Base-by-base conservation (phyloP, 2,329 filamentous ascomycete genomes). In the Fusarium chlamydosporum region DNA sequence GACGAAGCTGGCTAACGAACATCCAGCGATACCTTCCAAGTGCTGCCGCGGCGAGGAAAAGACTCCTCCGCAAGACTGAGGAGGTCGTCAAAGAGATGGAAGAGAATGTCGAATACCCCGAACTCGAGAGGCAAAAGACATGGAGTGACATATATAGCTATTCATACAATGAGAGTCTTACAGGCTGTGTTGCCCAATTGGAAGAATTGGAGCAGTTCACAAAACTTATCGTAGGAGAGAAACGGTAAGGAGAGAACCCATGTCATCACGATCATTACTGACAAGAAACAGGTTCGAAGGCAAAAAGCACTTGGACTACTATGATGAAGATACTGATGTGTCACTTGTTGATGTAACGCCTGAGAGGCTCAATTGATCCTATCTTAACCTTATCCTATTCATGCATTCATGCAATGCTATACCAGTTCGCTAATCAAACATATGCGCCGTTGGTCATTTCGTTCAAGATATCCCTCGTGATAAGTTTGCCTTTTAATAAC, bases 401-500 rank as follows among this genome's bases (percentile, higher is more conserved):
- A 61, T 65, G 45, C 47, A 59, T 61, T 38, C 55, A 61, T 65
- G 45, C 47, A 42, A 65, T 67, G 51, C 50, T 52, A 37, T 61
- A 60, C 48, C 56, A 58, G 45, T 52, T 37, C 56, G 57, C 47
- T 58, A 61, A 56, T 65, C 59, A 68, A 71, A 79, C 55, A 75
- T 79, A 82, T 74, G 76, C 80, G 70, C 81, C 81, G 59, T 82
- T 79, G 54, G 80, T 84, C 80, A 89, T 82, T 68, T 94, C 92
- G 79, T 96, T 93, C 72, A 94, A 83, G 68, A 97, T 89, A 82
- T 95, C 91, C 75, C 88, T 87, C 75, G 94, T 83, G 56, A 96
- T 85, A 35, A 89, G 87, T 73, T 89, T 88, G 35, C 86, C 88
- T 61, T 88, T 89, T 70, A 93, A 78, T 61, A 95, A 80, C 33